Percentiles rank a stretch among this genome's conserved stretches.
Conservation (phyloP, 2,329 filamentous ascomycete genomes). For the Trichoderma sp. region DNA sequence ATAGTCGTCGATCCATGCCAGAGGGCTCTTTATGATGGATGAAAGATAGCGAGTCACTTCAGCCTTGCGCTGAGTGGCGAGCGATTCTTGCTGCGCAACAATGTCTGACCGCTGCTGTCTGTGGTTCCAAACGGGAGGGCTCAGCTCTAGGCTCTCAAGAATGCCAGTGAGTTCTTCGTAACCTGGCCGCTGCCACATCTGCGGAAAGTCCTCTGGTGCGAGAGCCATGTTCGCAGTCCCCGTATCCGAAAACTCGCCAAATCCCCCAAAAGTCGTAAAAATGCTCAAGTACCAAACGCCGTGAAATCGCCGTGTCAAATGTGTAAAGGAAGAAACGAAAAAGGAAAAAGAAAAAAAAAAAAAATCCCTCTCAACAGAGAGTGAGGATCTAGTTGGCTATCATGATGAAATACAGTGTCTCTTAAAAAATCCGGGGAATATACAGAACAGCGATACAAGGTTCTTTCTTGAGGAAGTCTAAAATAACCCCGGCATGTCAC, state of each 20-base stretch:
- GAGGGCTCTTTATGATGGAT: constrained; percentile 65
- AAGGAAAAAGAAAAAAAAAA: neutral
- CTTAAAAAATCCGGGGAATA: neutral
- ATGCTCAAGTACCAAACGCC: neutral
- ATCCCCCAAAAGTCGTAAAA: neutral
- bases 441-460: neutral
- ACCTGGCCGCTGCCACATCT: constrained; percentile 75
- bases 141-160: constrained; percentile 66
- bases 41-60: constrained; percentile 68
- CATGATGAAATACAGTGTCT: constrained; percentile 1
- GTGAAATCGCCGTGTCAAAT: neutral
- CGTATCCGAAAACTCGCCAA: neutral
- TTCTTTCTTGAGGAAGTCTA: neutral
- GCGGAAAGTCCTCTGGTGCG: constrained; percentile 67
- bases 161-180: constrained; percentile 63
- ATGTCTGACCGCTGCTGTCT: constrained; percentile 45
- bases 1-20: constrained; percentile 70
- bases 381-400: constrained; percentile 4
- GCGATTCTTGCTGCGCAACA: constrained; percentile 45
- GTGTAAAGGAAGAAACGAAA: neutral
- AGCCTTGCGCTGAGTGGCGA: constrained; percentile 45
- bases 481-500: constrained; percentile 10
- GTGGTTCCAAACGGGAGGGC: constrained; percentile 68
- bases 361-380: neutral
- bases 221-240: constrained; percentile 34